phyloP scores from a whole-genome alignment of 139 green algal species.

The Zygnema cylindricum region DNA sequence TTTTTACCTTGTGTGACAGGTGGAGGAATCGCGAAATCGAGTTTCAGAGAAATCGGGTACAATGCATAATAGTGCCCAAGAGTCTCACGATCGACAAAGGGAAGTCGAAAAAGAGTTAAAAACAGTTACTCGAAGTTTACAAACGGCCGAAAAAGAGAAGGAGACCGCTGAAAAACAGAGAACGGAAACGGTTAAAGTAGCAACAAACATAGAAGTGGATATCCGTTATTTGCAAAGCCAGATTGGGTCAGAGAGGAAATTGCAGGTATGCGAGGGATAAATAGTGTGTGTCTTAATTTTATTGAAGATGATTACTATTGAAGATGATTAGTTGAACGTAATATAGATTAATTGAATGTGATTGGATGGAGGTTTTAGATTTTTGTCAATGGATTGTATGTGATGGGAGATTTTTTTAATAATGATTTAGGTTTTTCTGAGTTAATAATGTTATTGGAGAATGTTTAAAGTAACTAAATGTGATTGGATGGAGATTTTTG shows the following conservation, averaged over 20 bases:
- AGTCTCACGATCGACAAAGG: slow-evolving; percentile 62
- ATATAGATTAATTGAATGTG: too few relatives aligned
- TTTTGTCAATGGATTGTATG: too few relatives aligned
- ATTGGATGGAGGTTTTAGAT: too few relatives aligned
- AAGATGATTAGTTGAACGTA: too few relatives aligned
- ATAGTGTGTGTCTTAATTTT: neutral
- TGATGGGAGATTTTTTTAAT: too few relatives aligned
- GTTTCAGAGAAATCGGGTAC: slow-evolving; percentile 22
- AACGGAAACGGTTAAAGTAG: slow-evolving; percentile 61
- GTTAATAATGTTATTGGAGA: too few relatives aligned
- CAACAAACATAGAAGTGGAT: slow-evolving; percentile 75
- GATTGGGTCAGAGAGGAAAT: neutral
- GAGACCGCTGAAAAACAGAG: slow-evolving; percentile 61
- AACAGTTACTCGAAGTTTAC: neutral
- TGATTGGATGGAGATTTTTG: too few relatives aligned
- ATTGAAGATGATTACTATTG: too few relatives aligned
- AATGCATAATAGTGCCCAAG: slow-evolving; percentile 39
- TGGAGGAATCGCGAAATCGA: slow-evolving; percentile 40
- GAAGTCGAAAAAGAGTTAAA: slow-evolving; percentile 70
- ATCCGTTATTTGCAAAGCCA: slow-evolving; percentile 53
- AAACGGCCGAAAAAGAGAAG: slow-evolving; percentile 23
- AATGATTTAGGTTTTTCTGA: too few relatives aligned
- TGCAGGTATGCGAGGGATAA: neutral
- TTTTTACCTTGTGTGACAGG: too few relatives aligned
- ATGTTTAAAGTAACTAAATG: too few relatives aligned